Evolutionary conservation across 208 protist genomes (phyloP).

Genomic region (Crithidia thermophila): DNA sequence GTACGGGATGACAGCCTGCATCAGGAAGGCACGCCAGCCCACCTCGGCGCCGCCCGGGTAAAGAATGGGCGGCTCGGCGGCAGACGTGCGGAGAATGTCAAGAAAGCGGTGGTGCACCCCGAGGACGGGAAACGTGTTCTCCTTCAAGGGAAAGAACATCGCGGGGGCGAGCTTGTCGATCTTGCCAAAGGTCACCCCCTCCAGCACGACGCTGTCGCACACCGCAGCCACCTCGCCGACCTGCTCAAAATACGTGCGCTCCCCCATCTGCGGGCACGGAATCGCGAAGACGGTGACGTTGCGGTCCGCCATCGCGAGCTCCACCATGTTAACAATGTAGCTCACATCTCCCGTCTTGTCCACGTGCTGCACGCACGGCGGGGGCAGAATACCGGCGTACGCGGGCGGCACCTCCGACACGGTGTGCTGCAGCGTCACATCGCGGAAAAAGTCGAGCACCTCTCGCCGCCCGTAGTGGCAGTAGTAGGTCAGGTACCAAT

Average conservation of each 20-base stretch:
- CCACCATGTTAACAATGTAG: slow-evolving; percentile 69
- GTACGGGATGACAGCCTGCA: slow-evolving; percentile 69
- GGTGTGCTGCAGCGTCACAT: slow-evolving; percentile 60
- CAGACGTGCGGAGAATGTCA: slow-evolving; percentile 59
- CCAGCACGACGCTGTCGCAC: slow-evolving; percentile 73
- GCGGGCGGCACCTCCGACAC: slow-evolving; percentile 71
- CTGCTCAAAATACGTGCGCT: slow-evolving; percentile 56
- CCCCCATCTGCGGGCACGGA: slow-evolving; percentile 70
- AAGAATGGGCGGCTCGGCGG: slow-evolving; percentile 75
- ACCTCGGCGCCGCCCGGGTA: slow-evolving; percentile 62
- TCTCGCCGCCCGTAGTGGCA: slow-evolving; percentile 38
- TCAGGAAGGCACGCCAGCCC: slow-evolving; percentile 43
- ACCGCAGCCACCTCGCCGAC: slow-evolving; percentile 49
- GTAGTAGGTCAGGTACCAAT: slow-evolving; percentile 63
- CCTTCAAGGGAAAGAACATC: slow-evolving; percentile 69
- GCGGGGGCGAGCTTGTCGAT: slow-evolving; percentile 74
- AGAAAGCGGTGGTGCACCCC: slow-evolving; percentile 83
- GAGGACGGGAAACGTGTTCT: slow-evolving; percentile 80
- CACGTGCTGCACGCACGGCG: slow-evolving; percentile 56
- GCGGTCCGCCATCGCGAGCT: slow-evolving; percentile 56
- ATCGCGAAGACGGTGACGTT: slow-evolving; percentile 67
- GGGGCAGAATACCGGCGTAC: slow-evolving; percentile 67
- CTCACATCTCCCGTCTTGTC: slow-evolving; percentile 26
- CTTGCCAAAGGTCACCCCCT: slow-evolving; percentile 73
- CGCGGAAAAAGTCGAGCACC: slow-evolving; percentile 66